These are phyloP conservation scores for Cercospora zeae-maydis DNA, from an alignment of 2,329 filamentous ascomycete genomes.

Conservation along the genomic window DNA sequence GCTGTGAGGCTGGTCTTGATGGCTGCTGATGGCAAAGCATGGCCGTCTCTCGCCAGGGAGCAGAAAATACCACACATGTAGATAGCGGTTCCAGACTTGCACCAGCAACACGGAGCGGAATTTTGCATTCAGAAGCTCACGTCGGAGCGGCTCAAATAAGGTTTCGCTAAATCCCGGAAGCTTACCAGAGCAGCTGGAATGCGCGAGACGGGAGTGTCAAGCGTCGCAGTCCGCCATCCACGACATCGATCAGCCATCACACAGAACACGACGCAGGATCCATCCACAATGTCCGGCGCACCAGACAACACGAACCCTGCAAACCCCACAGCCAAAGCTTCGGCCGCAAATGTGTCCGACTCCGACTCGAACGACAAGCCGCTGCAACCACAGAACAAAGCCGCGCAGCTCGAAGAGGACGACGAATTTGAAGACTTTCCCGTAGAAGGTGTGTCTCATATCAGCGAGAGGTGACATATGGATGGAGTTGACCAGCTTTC, in stretches of 20 bases:
- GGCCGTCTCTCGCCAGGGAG: slow-evolving; percentile 28
- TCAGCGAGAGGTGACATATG: background rate
- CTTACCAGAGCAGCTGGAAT: background rate
- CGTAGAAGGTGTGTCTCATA: slow-evolving; percentile 67
- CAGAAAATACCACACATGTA: slow-evolving; percentile 39
- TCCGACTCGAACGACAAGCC: slow-evolving; percentile 42
- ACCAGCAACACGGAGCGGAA: background rate
- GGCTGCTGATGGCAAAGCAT: slow-evolving; percentile 22
- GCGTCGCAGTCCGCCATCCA: background rate
- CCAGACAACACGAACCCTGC: slow-evolving; percentile 1
- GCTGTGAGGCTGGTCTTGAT: slow-evolving; percentile 27
- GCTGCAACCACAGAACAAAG: slow-evolving; percentile 56
- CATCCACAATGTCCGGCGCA: slow-evolving; percentile 9
- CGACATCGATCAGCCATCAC: background rate
- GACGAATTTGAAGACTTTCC: slow-evolving; percentile 99
- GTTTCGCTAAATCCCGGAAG: background rate
- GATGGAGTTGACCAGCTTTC: background rate
- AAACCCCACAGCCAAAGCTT: slow-evolving; percentile 36
- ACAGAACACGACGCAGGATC: background rate
- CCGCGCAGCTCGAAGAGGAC: slow-evolving; percentile 80
- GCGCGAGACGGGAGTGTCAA: too few relatives aligned
- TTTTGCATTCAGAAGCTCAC: background rate
- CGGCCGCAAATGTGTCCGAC: slow-evolving; percentile 42
- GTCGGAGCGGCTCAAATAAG: background rate
- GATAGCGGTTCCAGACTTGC: background rate